Evolutionary conservation across 345 rosid species (phyloP).

Genomic region (Syzygium grande): DNA sequence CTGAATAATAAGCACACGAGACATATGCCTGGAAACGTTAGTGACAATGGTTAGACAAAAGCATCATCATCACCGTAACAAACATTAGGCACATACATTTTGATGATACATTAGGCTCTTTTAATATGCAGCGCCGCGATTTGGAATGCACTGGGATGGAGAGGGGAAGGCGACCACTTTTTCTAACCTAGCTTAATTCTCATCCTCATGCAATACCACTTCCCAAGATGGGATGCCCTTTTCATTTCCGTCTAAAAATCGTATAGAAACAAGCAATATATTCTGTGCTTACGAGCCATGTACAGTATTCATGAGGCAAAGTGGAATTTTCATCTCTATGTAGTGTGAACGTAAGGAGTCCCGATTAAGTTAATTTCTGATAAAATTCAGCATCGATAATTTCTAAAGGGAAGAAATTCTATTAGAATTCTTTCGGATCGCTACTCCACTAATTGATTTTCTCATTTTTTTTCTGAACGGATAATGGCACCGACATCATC

Average conservation of each 20-base stretch:
- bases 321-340: neutral
- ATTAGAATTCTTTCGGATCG: neutral
- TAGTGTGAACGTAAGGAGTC: neutral
- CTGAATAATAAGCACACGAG: neutral
- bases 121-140: neutral
- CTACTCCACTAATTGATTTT: neutral
- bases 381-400: neutral
- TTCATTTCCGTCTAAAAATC: neutral
- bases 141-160: neutral
- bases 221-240: neutral
- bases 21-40: neutral
- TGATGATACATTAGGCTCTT: neutral
- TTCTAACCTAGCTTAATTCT: neutral
- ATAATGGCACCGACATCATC: neutral
- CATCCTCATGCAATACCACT: neutral
- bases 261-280: neutral
- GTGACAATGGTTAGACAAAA: too few species aligned
- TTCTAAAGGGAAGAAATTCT: neutral
- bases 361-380: neutral
- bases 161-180: neutral
- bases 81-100: neutral
- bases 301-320: too few species aligned
- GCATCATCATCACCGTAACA: neutral
- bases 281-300: neutral
- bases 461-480: neutral